These are phyloP conservation scores for Kodamaea suecica DNA, from an alignment of 1,139 yeast species.

Conservation along the genomic window DNA sequence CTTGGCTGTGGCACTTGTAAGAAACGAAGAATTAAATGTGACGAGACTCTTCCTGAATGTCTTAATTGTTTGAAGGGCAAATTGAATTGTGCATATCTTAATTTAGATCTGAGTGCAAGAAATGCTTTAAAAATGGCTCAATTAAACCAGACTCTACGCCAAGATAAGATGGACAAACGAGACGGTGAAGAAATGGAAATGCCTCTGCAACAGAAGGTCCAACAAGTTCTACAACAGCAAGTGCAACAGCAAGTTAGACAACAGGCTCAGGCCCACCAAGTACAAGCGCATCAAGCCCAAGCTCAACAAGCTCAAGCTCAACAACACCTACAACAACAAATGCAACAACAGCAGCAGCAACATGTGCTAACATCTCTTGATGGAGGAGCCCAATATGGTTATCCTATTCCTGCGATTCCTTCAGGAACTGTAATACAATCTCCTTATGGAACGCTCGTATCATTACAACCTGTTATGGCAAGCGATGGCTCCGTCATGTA, in stretches of 20 bases:
- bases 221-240: constrained; percentile 1
- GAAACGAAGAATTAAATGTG: constrained; percentile 64
- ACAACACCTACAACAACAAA: constrained; percentile 7
- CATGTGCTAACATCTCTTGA: not conserved
- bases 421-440: constrained; percentile 26
- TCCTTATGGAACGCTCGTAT: constrained; percentile 38
- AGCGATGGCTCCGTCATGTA: constrained; percentile 19
- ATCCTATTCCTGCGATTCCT: constrained; percentile 13
- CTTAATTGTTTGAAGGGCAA: constrained; percentile 60
- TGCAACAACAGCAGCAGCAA: constrained; percentile 6
- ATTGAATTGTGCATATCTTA: constrained; percentile 52
- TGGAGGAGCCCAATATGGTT: constrained; percentile 6
- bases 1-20: constrained; percentile 66
- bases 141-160: constrained; percentile 42
- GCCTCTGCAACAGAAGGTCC: constrained; percentile 1
- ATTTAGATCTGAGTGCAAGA: constrained; percentile 48
- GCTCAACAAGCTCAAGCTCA: constrained; percentile 6
- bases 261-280: constrained; percentile 5
- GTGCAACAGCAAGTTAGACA: constrained; percentile 6
- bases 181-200: constrained; percentile 7
- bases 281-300: constrained; percentile 3
- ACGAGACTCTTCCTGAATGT: constrained; percentile 61
- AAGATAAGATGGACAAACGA: constrained; percentile 21
- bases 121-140: constrained; percentile 53
- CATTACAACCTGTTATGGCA: constrained; percentile 29